Base-by-base conservation (phyloP, 495 filamentous ascomycete species). In the Monascus purpureus region DNA sequence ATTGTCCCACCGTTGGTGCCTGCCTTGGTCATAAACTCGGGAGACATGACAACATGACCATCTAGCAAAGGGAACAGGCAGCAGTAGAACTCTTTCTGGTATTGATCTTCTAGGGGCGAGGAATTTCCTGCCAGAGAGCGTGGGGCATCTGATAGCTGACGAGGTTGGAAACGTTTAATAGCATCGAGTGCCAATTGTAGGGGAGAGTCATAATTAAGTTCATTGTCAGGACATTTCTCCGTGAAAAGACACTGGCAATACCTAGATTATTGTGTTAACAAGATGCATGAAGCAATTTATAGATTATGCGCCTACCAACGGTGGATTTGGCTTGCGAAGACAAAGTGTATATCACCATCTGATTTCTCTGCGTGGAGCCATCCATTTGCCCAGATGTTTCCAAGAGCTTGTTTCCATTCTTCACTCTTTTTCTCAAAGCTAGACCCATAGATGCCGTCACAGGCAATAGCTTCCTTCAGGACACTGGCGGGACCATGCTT, bases 41-140 rank as follows among this genome's bases (percentile, higher is more conserved):
- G 41, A 33, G 45, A 49, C 33, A 45, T 26, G 11, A 42, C 8
- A 23, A 45, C 24, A 38, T 33, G 41, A 4, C 38, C 40, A 42
- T 41, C 25, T 9, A 45, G 28, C 11, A 43, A 18, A 30, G 28
- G 17, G 33, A 38, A 40, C 14, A 49, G 29, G 22, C 42, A 43
- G 34, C 42, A 37, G 22, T 49, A 46, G 37, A 45, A 43, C 26
- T 49, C 42, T 24, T 49, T 43, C 13, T 32, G 31, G 26, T 45
- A 49, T 30, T 49, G 37, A 35, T 46, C 46, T 37, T 43, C 39
- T 9, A 43, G 34, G 15, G 45, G 33, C 29, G 14, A 12, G 9
- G 38, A 33, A 36, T 37, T 38, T 12, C 38, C 35, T 36, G 35
- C 27, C 22, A 40, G 32, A 7, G 38, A 41, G 20, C 38, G 36